phyloP scores from a whole-genome alignment of 805 yeast genomes.

The Saccharomyces jurei region DNA sequence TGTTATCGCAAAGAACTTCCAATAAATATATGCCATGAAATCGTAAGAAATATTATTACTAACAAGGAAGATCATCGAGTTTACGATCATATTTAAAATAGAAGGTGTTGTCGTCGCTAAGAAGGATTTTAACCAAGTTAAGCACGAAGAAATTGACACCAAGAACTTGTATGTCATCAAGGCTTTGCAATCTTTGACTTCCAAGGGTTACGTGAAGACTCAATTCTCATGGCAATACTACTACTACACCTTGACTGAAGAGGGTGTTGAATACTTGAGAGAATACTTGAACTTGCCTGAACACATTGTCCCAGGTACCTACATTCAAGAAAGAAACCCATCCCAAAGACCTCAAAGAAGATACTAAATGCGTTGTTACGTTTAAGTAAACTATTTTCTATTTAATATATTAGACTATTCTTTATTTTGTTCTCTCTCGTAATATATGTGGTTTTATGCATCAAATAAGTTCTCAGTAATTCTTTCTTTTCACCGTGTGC shows the following conservation, averaged over 20 bases:
- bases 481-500: not conserved
- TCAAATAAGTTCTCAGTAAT: not conserved
- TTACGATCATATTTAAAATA: slow-evolving; percentile 27
- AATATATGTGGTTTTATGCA: not conserved
- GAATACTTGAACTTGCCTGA: slow-evolving; percentile 98
- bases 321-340: slow-evolving; percentile 91
- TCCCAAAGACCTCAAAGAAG: slow-evolving; percentile 55
- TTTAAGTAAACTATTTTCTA: slow-evolving; percentile 1
- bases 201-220: slow-evolving; percentile 98
- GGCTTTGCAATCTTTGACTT: slow-evolving; percentile 98
- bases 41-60: not conserved
- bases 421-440: not conserved
- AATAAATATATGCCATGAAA: not conserved
- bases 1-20: not conserved
- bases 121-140: slow-evolving; percentile 95
- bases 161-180: slow-evolving; percentile 96
- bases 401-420: not conserved
- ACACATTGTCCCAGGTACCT: slow-evolving; percentile 96
- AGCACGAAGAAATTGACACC: slow-evolving; percentile 97
- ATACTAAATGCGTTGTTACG: slow-evolving; percentile 18
- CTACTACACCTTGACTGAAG: slow-evolving; percentile 99
- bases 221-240: slow-evolving; percentile 99
- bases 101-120: slow-evolving; percentile 99
- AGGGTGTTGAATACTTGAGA: slow-evolving; percentile 97
- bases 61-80: not conserved